A percentile compares a stretch with the other conserved stretches of the same genome.
phyloP scores from a whole-genome alignment of 768 basidiomycete genomes.

The Grammothele lineata region DNA sequence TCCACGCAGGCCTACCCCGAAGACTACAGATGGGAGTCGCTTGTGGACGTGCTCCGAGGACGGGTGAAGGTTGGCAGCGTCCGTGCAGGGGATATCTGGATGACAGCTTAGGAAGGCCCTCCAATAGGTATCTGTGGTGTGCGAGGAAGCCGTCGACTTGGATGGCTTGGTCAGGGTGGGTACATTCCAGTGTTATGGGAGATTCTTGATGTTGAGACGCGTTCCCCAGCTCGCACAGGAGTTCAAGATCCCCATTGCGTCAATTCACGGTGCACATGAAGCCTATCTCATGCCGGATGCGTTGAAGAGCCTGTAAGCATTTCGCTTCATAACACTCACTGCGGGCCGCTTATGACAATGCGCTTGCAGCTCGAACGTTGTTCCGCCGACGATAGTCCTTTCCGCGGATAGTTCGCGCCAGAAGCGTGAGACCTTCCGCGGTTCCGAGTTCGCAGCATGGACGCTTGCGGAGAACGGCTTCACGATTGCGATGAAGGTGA shows the following conservation, averaged over 20 bases:
- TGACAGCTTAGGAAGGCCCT: constrained; percentile 1
- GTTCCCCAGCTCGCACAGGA: constrained; percentile 66
- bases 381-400: constrained; percentile 71
- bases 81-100: not conserved
- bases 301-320: constrained; percentile 60
- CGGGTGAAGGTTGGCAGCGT: constrained; percentile 63
- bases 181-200: not conserved
- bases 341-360: no score
- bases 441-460: constrained; percentile 76
- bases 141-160: constrained; percentile 73
- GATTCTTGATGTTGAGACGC: not conserved
- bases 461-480: constrained; percentile 67
- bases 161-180: constrained; percentile 67
- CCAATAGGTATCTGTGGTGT: constrained; percentile 56
- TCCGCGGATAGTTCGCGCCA: constrained; percentile 58
- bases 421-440: constrained; percentile 80
- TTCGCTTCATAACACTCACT: no score
- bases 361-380: constrained; percentile 11
- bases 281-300: constrained; percentile 79
- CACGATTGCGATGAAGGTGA: constrained; percentile 71
- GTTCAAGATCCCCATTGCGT: constrained; percentile 75
- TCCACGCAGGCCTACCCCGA: constrained; percentile 57
- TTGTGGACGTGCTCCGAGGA: constrained; percentile 82
- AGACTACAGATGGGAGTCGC: constrained; percentile 62
- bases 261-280: constrained; percentile 78